These are phyloP conservation scores for Tephrocybe rancida DNA, from an alignment of 768 basidiomycete genomes.

Conservation along the genomic window DNA sequence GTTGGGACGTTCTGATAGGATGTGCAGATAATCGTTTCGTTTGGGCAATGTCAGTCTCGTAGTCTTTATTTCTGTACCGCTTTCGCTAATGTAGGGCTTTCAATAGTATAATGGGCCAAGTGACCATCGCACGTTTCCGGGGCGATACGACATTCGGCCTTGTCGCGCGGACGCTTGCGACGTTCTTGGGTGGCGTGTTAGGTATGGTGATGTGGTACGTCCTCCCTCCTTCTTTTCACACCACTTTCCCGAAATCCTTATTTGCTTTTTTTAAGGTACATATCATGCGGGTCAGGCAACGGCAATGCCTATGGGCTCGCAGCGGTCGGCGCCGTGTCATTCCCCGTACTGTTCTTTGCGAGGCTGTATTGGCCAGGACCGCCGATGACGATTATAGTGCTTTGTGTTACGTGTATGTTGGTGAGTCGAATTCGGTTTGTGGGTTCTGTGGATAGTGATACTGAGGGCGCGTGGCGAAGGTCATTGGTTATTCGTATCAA, in stretches of 20 bases:
- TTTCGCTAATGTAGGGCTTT: not conserved
- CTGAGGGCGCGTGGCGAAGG: conserved; percentile 34
- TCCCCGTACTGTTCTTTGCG: conserved; percentile 73
- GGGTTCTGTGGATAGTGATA: not conserved
- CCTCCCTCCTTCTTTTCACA: not conserved
- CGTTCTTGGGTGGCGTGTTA: conserved; percentile 63
- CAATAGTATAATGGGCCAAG: conserved; percentile 71
- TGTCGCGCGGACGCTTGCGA: conserved; percentile 59
- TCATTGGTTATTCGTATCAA: conserved; percentile 76
- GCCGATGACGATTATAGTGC: conserved; percentile 71
- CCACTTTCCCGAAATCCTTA: not conserved
- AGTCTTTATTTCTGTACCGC: not conserved
- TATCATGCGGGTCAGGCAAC: conserved; percentile 58
- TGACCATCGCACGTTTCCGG: conserved; percentile 69
- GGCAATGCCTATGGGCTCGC: conserved; percentile 75
- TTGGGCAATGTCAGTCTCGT: conserved; percentile 63
- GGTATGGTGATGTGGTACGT: conserved; percentile 71
- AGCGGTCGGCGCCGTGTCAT: conserved; percentile 65
- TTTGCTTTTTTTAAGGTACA: conserved; percentile 57
- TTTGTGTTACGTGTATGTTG: conserved; percentile 63
- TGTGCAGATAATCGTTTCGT: conserved; percentile 59
- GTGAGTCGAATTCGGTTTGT: conserved; percentile 35
- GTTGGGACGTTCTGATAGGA: not conserved
- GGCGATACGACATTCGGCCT: conserved; percentile 77
- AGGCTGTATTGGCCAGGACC: conserved; percentile 74